Evolutionary conservation across 305 asterid genomes (phyloP).

Genomic region (Fraxinus paxiana): DNA sequence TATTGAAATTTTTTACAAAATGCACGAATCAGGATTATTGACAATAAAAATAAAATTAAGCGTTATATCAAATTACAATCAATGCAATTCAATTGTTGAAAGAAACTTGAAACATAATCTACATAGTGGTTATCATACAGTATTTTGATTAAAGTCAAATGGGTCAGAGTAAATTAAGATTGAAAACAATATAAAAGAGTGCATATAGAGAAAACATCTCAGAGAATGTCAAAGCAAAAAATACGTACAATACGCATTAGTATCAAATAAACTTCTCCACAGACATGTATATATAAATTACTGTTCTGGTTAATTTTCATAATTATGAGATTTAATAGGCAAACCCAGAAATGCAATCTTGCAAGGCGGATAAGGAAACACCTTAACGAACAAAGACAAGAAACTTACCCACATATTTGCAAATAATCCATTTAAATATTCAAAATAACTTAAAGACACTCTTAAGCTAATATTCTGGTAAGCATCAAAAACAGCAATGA

Average conservation of each 20-base stretch:
- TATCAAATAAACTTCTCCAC: neutral
- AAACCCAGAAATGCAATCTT: neutral
- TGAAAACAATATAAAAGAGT: neutral
- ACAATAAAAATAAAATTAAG: neutral
- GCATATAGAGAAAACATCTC: slow-evolving; percentile 9
- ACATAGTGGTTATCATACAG: slow-evolving; percentile 8
- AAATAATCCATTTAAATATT: slow-evolving; percentile 5
- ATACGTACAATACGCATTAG: neutral
- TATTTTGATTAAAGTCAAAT: neutral
- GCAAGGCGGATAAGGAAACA: neutral
- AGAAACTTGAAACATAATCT: slow-evolving; percentile 6
- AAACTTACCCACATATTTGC: neutral
- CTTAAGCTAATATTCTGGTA: neutral
- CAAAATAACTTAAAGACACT: slow-evolving; percentile 7
- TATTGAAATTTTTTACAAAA: neutral
- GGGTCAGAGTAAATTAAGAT: neutral
- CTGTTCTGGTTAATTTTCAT: slow-evolving; percentile 9
- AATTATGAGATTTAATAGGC: neutral
- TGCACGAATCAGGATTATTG: neutral
- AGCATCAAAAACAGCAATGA: neutral
- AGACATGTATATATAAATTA: neutral
- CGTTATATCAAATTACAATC: neutral
- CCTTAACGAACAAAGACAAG: neutral
- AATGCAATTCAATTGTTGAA: neutral
- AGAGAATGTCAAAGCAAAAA: slow-evolving; percentile 2